Base-by-base conservation (phyloP, 2,329 filamentous ascomycete species). In the Cladobotryum mycophilum region DNA sequence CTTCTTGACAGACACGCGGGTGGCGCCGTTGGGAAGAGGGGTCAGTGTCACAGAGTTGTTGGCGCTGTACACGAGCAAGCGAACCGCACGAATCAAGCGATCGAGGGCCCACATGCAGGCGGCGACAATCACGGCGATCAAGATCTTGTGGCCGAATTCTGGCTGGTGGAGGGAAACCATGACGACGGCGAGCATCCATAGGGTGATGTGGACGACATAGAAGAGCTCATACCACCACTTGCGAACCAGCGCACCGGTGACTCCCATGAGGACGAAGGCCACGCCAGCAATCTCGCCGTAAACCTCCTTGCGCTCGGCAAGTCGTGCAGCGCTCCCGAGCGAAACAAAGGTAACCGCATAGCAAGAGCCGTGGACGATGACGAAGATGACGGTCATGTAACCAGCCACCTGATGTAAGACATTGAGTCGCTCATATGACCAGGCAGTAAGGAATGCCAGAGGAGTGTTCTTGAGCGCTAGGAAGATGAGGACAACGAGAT, bases 371-470 rank as follows among this genome's bases (percentile, higher is more conserved):
- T 82, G 79, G 2, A 79, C 52, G 14, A 79, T 60, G 51, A 74
- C 63, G 34, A 69, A 67, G 34, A 68, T 50, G 22, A 81, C 68
- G 15, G 76, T 74, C 6, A 69, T 70, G 56, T 74, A 77, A 3
- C 79, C 79, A 4, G 73, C 70, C 15, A 78, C 65, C 51, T 76
- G 75, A 56, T 84, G 80, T 3, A 84, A 68, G 45, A 76, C 69
- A 57, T 81, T 82, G 47, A 84, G 71, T 17, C 76, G 71, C 53
- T 83, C 80, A 60, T 84, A 80, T 5, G 79, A 81, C 58, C 75
- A 78, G 2, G 72, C 66, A 1, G 75, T 76, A 11, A 84, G 55
- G 52, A 74, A 72, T 0, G 74, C 74, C 15, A 83, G 61, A 0
- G 79, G 80, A 0, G 79, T 82, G 58, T 82, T 81, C 57, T 81